Conservation (phyloP, 768 basidiomycete species). For the Hydnomerulius pinastri region DNA sequence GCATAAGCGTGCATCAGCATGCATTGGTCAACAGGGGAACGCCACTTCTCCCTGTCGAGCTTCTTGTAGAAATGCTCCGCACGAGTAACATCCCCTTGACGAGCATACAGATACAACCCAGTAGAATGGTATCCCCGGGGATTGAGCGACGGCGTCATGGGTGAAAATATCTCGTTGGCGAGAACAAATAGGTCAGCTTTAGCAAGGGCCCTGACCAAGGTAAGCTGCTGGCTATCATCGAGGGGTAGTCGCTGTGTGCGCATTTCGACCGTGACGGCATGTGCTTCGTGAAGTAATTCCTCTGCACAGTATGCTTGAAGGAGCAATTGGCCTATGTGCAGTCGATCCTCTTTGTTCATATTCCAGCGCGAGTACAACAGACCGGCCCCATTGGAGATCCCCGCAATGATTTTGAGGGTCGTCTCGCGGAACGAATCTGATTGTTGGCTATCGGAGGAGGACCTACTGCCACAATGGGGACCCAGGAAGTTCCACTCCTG, state of each 20-base stretch:
- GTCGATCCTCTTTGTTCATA: slow-evolving; percentile 29
- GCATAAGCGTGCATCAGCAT: slow-evolving; percentile 61
- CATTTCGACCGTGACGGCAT: slow-evolving; percentile 45
- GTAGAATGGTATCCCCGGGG: slow-evolving; percentile 34
- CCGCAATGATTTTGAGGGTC: slow-evolving; percentile 27
- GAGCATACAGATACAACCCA: slow-evolving; percentile 55
- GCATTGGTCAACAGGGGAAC: slow-evolving; percentile 33
- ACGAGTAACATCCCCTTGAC: slow-evolving; percentile 48
- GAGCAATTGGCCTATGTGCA: slow-evolving; percentile 40
- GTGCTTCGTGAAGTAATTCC: slow-evolving; percentile 37
- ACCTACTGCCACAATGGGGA: slow-evolving; percentile 17
- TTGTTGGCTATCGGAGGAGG: slow-evolving; percentile 3
- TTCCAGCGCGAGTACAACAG: slow-evolving; percentile 23
- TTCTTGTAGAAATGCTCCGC: slow-evolving; percentile 46
- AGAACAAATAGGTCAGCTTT: slow-evolving; percentile 37
- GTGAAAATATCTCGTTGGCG: slow-evolving; percentile 47
- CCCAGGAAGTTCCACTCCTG: slow-evolving; percentile 39
- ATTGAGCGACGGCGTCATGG: slow-evolving; percentile 25
- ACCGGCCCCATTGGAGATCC: slow-evolving; percentile 34
- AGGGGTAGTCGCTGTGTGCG: slow-evolving; percentile 35
- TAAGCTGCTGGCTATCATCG: slow-evolving; percentile 29
- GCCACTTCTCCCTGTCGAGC: slow-evolving; percentile 34
- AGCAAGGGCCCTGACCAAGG: slow-evolving; percentile 46
- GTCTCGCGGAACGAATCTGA: slow-evolving; percentile 30
- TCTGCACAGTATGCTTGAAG: slow-evolving; percentile 40